These are phyloP conservation scores for Rhizopogon rudus DNA, from an alignment of 768 basidiomycete species.

Conservation along the genomic window DNA sequence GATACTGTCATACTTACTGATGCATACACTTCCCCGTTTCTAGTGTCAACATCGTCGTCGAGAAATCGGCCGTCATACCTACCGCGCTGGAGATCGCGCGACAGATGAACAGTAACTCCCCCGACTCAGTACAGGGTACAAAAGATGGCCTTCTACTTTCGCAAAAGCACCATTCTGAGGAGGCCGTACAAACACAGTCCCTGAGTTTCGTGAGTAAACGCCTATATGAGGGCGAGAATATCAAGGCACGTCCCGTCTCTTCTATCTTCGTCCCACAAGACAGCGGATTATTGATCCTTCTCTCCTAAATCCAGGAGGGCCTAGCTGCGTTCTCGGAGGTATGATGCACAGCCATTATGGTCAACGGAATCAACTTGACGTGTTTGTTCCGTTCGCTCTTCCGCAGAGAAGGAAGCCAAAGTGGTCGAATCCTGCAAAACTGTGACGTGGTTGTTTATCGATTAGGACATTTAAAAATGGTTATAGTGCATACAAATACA, in stretches of 20 bases:
- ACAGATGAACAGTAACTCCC: constrained; percentile 60
- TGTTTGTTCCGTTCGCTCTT: background rate
- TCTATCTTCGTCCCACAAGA: constrained; percentile 2
- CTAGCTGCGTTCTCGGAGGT: constrained; percentile 66
- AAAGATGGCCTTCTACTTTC: constrained; percentile 64
- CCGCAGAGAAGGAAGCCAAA: constrained; percentile 41
- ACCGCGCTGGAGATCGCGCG: constrained; percentile 60
- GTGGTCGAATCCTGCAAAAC: constrained; percentile 56
- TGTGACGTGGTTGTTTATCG: constrained; percentile 26
- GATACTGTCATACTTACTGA: background rate
- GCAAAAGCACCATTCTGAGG: constrained; percentile 47
- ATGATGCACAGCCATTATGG: constrained; percentile 14
- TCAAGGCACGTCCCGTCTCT: constrained; percentile 45
- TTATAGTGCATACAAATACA: background rate
- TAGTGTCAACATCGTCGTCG: constrained; percentile 72
- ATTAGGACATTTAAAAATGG: background rate
- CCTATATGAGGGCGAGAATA: constrained; percentile 58
- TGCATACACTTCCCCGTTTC: constrained; percentile 11
- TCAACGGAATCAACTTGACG: background rate
- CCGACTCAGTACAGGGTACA: constrained; percentile 73
- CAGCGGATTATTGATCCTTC: constrained; percentile 3
- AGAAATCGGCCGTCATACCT: constrained; percentile 43
- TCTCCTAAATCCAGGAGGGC: constrained; percentile 48
- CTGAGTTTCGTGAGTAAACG: constrained; percentile 44
- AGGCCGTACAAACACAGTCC: constrained; percentile 42